A percentile compares a stretch with the other conserved stretches of the same genome.
phyloP scores from a whole-genome alignment of 108 stramenopile species.

The Heterococcus sp. region DNA sequence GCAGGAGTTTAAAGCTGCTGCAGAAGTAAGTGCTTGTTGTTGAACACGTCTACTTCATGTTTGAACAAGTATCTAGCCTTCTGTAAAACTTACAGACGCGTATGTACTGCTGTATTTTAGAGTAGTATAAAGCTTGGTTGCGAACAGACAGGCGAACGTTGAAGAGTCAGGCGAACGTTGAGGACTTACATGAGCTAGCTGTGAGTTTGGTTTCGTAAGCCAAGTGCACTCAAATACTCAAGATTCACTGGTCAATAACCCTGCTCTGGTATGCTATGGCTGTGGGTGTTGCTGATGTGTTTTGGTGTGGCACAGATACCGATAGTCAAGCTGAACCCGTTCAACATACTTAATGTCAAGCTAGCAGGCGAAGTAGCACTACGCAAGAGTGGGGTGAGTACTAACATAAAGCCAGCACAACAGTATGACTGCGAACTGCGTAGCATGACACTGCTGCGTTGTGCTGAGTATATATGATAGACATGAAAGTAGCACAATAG shows the following conservation, averaged over 20 bases:
- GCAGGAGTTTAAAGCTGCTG: slow-evolving; percentile 7
- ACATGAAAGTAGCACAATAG: too few species aligned
- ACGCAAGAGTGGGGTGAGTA: slow-evolving; percentile 1
- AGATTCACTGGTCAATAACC: too few species aligned
- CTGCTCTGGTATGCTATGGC: too few species aligned
- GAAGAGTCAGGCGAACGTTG: not conserved
- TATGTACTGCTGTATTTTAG: not conserved
- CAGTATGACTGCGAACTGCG: too few species aligned
- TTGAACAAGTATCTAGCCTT: not conserved
- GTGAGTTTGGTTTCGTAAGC: too few species aligned
- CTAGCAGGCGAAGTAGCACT: slow-evolving; percentile 43
- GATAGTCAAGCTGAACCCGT: slow-evolving; percentile 86
- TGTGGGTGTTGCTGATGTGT: too few species aligned
- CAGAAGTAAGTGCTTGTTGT: not conserved
- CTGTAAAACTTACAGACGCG: not conserved
- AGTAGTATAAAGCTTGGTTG: not conserved
- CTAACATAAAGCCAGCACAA: not conserved
- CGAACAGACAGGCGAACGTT: not conserved
- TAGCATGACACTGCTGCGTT: too few species aligned
- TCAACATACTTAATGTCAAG: slow-evolving; percentile 80
- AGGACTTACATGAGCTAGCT: not conserved
- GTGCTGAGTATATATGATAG: too few species aligned
- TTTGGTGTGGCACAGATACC: too few species aligned
- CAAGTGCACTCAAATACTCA: too few species aligned
- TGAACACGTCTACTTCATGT: not conserved